phyloP scores from a whole-genome alignment of 2,329 filamentous ascomycete species.

The Talaromyces sp. region DNA sequence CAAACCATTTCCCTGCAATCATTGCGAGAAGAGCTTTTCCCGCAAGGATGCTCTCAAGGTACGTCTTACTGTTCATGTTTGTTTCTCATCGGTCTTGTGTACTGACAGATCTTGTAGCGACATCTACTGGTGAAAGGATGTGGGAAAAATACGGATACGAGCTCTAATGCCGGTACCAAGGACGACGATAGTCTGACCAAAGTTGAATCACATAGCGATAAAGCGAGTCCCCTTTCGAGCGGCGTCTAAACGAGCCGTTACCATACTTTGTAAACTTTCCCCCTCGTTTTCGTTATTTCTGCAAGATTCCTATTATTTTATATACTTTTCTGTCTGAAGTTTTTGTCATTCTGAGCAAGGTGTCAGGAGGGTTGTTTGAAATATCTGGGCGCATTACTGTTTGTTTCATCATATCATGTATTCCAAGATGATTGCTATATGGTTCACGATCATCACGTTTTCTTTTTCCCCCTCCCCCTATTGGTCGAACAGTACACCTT shows the following conservation, averaged over 20 bases:
- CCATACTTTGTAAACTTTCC: slow-evolving; percentile 10
- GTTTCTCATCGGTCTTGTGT: no score
- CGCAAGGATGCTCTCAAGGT: slow-evolving; percentile 97
- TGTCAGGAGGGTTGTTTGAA: slow-evolving; percentile 16
- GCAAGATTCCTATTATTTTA: neutral
- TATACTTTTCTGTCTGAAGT: slow-evolving; percentile 7
- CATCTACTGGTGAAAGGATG: slow-evolving; percentile 67
- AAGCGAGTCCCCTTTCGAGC: slow-evolving; percentile 19
- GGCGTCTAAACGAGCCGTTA: slow-evolving; percentile 5
- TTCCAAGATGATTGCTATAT: slow-evolving; percentile 13
- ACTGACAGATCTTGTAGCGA: slow-evolving; percentile 48
- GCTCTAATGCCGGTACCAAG: slow-evolving; percentile 14
- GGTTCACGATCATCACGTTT: slow-evolving; percentile 12
- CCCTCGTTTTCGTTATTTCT: neutral
- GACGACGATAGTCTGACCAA: slow-evolving; percentile 18
- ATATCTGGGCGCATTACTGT: slow-evolving; percentile 14
- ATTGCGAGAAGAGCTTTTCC: slow-evolving; percentile 95
- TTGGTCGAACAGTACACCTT: neutral
- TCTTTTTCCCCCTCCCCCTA: neutral
- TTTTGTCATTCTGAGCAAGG: slow-evolving; percentile 17
- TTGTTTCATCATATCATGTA: slow-evolving; percentile 5
- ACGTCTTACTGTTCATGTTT: slow-evolving; percentile 28
- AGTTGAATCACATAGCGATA: slow-evolving; percentile 19
- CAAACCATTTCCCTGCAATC: slow-evolving; percentile 88
- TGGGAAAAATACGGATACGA: slow-evolving; percentile 46